A percentile compares a stretch with the other conserved stretches of the same genome.
Evolutionary conservation across 1,284 basidiomycete genomes (phyloP).

Genomic region (Microbotryum violaceum): DNA sequence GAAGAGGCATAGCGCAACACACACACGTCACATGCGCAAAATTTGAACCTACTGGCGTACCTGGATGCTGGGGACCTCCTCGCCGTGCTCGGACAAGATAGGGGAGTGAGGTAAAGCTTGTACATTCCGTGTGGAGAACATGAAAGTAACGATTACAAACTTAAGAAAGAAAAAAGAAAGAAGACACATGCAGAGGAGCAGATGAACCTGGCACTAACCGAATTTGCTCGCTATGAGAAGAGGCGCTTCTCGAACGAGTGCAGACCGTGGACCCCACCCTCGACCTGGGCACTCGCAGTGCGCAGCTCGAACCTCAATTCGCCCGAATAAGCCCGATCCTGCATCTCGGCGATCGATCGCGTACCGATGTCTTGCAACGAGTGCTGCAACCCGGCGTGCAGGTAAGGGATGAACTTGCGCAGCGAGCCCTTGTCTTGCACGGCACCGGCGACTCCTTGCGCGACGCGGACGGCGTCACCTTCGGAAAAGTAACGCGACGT

Average conservation of each 20-base stretch:
- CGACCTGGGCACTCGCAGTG: constrained; percentile 90
- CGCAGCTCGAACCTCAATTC: constrained; percentile 84
- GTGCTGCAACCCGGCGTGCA: constrained; percentile 77
- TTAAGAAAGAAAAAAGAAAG: no score
- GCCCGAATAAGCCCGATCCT: constrained; percentile 56
- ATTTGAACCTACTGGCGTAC: no score
- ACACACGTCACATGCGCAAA: no score
- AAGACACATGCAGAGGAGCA: no score
- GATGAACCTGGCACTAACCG: no score
- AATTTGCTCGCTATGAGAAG: constrained; percentile 44
- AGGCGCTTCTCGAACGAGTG: constrained; percentile 69
- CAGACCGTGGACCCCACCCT: constrained; percentile 89
- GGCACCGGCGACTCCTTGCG: constrained; percentile 92
- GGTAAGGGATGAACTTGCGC: constrained; percentile 66
- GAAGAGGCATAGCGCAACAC: no score
- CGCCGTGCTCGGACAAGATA: no score
- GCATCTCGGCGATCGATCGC: constrained; percentile 56
- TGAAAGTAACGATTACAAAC: no score
- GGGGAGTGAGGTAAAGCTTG: no score
- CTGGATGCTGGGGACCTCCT: no score
- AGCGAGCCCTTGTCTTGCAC: constrained; percentile 96
- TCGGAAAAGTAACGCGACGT: constrained; percentile 97
- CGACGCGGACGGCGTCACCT: constrained; percentile 88
- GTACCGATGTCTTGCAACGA: constrained; percentile 92
- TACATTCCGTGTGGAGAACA: no score